Conservation (phyloP, 805 yeast species). For the Saccharomycopsis fibuligera region DNA sequence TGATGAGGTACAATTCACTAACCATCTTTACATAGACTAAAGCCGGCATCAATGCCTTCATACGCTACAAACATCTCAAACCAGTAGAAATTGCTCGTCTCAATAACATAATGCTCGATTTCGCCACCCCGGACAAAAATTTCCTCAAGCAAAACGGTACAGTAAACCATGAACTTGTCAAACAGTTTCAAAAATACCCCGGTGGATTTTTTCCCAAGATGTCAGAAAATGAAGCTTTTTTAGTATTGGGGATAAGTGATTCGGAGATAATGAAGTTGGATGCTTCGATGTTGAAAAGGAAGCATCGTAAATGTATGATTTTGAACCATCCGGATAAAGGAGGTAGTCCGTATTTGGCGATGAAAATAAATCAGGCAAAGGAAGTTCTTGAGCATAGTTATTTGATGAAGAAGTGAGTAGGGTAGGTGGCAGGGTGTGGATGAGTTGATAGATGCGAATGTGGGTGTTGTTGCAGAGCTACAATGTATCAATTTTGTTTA, state of each 20-base stretch:
- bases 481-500: too few species aligned
- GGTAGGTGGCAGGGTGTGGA: too few species aligned
- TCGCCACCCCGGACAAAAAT: constrained; percentile 18
- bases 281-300: constrained; percentile 49
- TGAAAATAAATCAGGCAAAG: constrained; percentile 83
- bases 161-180: constrained; percentile 23
- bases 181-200: constrained; percentile 33
- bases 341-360: constrained; percentile 74
- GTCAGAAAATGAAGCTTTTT: constrained; percentile 67
- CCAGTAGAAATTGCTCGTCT: constrained; percentile 35
- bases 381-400: constrained; percentile 66
- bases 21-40: too few species aligned
- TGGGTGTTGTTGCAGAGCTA: too few species aligned
- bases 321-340: constrained; percentile 87
- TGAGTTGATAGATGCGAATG: too few species aligned
- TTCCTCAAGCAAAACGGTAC: constrained; percentile 20
- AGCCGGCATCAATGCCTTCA: constrained; percentile 32
- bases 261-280: constrained; percentile 47
- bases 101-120: constrained; percentile 30
- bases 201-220: constrained; percentile 64
- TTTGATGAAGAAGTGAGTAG: constrained; percentile 29
- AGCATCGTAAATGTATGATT: constrained; percentile 73
- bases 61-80: constrained; percentile 29
- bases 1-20: too few species aligned
- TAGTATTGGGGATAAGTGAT: constrained; percentile 53